Base-by-base conservation (phyloP, 2,329 filamentous ascomycete species). In the Venturia effusa region DNA sequence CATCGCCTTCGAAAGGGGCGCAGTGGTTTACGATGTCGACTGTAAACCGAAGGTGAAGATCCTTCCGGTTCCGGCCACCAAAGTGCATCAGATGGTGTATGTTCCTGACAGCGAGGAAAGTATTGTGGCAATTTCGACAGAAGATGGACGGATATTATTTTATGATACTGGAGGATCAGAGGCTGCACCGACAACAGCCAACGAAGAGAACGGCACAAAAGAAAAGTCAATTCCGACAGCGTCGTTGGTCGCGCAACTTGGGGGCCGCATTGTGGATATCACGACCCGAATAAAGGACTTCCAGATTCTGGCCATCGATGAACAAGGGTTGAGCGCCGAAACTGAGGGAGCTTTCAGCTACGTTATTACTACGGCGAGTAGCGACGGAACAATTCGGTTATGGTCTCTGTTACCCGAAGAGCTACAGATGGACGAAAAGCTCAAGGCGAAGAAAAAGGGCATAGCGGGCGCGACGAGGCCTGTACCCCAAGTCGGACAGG, bases 221-320 rank as follows among this genome's bases (percentile, higher is more conserved):
- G 65, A 2, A 27, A 76, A 86, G 59, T 78, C 82, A 7, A 80
- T 85, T 24, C 88, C 88, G 45, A 83, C 84, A 70, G 80, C 78
- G 63, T 74, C 74, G 55, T 72, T 88, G 22, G 72, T 94, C 15
- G 90, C 86, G n/a, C 84, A 92, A 69, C 73, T 97, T 13, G 93
- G 92, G 48, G 92, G 92, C 15, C 85, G 84, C 68, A 81, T 83
- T 37, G 82, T 81, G 1, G 88, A 86, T 0, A 82, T 94, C 61
- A 76, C 78, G 2, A 83, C 85, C 13, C 85, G 94, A 61, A 86
- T 97, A 74, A 99, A 97, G 77, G 92, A 96, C 72, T 97, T 97
- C 74, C 83, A 86, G 65, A 76, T 92, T 40, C 70, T 94, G 60
- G 64, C 71, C 74, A 6, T 64, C 67, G 55, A 22, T 34, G 24